These are phyloP conservation scores for Solanum pimpinellifolium DNA, from an alignment of 257 asterid genomes.

Conservation along the genomic window DNA sequence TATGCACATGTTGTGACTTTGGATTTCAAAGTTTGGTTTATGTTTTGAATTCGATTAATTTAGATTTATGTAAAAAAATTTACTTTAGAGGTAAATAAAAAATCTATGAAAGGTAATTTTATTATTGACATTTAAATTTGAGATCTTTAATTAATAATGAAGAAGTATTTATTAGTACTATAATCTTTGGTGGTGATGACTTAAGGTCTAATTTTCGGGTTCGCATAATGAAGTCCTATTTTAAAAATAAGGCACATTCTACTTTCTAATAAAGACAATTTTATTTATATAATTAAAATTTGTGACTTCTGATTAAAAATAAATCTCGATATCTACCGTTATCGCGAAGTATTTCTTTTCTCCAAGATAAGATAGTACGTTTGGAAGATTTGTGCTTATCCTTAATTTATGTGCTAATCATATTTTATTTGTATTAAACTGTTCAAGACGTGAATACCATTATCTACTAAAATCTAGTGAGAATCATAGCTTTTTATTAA, in stretches of 20 bases:
- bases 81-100: not conserved
- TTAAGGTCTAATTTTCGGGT: not conserved
- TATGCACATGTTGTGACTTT: not conserved
- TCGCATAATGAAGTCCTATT: not conserved
- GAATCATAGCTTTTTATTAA: not conserved
- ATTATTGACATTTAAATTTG: not conserved
- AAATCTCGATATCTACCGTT: too few relatives aligned
- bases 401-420: not conserved
- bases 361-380: not conserved
- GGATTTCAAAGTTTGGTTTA: not conserved
- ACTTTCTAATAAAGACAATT: not conserved
- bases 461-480: not conserved
- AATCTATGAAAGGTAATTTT: not conserved
- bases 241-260: not conserved
- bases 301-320: not conserved
- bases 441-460: not conserved
- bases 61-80: not conserved
- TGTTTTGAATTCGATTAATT: not conserved
- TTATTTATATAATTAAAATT: not conserved
- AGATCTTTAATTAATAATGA: not conserved
- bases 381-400: not conserved
- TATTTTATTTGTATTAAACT: not conserved
- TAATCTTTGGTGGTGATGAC: not conserved
- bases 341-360: not conserved
- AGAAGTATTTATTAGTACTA: not conserved